These are phyloP conservation scores for Panicum virgatum DNA, from an alignment of 202 grass and related monocot genomes.

Conservation along the genomic window DNA sequence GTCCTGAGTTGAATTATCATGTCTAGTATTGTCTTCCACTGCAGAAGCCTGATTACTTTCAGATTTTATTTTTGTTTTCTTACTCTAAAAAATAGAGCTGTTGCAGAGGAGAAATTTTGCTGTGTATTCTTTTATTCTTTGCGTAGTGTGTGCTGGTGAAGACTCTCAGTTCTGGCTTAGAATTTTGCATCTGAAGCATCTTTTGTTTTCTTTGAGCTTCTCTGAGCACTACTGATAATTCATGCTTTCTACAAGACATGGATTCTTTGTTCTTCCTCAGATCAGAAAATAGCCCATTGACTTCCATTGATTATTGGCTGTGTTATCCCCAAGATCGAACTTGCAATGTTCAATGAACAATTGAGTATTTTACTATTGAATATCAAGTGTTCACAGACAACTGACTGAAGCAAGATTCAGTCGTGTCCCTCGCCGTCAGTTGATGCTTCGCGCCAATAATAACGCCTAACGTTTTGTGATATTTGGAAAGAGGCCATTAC, in stretches of 20 bases:
- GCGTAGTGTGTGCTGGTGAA: neutral
- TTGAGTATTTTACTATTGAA: slow-evolving; percentile 26
- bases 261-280: slow-evolving; percentile 11
- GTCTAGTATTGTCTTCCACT: neutral
- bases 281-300: slow-evolving; percentile 33
- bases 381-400: slow-evolving; percentile 16
- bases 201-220: neutral
- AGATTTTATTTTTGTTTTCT: neutral
- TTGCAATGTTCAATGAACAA: slow-evolving; percentile 32
- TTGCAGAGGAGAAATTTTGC: slow-evolving; percentile 4
- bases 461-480: neutral
- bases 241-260: slow-evolving; percentile 6
- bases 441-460: slow-evolving; percentile 12
- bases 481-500: too few relatives aligned
- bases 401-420: slow-evolving; percentile 13
- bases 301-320: slow-evolving; percentile 32
- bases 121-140: neutral
- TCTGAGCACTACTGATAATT: slow-evolving; percentile 12
- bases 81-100: neutral
- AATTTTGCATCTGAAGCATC: slow-evolving; percentile 36
- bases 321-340: slow-evolving; percentile 27
- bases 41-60: slow-evolving; percentile 10
- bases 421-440: neutral
- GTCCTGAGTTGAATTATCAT: neutral
- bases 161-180: slow-evolving; percentile 23